Conservation (phyloP, 78 protist species). For the Speleostelium caveatum region DNA sequence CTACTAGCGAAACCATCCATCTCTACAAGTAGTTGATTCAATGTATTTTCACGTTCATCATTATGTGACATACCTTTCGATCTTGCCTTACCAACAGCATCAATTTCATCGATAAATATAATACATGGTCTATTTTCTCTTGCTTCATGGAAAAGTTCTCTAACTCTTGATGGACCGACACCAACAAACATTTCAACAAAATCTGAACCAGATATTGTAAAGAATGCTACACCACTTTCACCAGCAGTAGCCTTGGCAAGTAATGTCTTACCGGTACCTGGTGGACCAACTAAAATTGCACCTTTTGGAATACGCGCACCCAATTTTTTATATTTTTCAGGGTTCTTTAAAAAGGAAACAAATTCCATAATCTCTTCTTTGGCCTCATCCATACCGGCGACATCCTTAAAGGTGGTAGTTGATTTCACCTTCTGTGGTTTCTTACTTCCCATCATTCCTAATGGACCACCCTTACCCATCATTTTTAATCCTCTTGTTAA, state of each 20-base stretch:
- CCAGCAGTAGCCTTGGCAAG: conserved; percentile 87
- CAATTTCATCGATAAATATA: conserved; percentile 96
- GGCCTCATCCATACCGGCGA: conserved; percentile 94
- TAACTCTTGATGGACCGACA: conserved; percentile 94
- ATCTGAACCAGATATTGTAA: conserved; percentile 93
- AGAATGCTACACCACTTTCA: conserved; percentile 90
- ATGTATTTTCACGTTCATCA: conserved; percentile 94
- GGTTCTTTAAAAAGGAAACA: conserved; percentile 93
- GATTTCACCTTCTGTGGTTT: conserved; percentile 29
- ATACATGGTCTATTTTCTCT: conserved; percentile 87
- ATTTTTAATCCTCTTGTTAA: conserved; percentile 5
- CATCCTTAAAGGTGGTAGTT: conserved; percentile 84
- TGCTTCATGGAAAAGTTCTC: conserved; percentile 78
- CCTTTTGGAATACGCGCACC: conserved; percentile 94
- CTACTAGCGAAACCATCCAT: conserved; percentile 94
- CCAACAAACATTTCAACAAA: conserved; percentile 96
- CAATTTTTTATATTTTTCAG: conserved; percentile 76
- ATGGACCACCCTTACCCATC: background rate
- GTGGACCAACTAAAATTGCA: conserved; percentile 95
- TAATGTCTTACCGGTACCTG: conserved; percentile 93
- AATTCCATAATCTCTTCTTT: conserved; percentile 92
- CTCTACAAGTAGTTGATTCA: conserved; percentile 96
- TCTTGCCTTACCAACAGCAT: conserved; percentile 89
- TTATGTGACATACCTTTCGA: conserved; percentile 74
- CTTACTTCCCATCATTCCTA: background rate